These are phyloP conservation scores for Cryoendolithus antarcticus DNA, from an alignment of 2,329 filamentous ascomycete species.

Conservation along the genomic window DNA sequence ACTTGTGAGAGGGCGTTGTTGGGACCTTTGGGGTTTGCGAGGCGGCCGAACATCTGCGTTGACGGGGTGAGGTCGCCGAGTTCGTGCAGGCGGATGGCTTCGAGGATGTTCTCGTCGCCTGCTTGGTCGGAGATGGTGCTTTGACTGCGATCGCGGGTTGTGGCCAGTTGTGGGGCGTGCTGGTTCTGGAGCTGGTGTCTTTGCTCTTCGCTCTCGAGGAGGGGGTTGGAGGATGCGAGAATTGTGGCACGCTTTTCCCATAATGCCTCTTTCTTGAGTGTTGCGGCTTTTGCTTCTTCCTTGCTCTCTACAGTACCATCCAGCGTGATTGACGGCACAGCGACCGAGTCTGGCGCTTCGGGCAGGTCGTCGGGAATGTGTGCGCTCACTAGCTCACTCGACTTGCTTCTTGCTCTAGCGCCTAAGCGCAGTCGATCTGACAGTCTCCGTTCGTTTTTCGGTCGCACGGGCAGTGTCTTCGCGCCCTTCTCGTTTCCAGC, in stretches of 20 bases:
- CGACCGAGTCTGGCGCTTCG: slow-evolving; percentile 62
- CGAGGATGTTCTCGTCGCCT: slow-evolving; percentile 60
- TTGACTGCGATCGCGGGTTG: slow-evolving; percentile 14
- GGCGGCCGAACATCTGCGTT: slow-evolving; percentile 66
- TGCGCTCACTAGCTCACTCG: slow-evolving; percentile 46
- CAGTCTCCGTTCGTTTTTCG: slow-evolving; percentile 35
- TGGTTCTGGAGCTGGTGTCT: background rate
- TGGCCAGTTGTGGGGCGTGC: background rate
- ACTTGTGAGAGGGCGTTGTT: slow-evolving; percentile 95
- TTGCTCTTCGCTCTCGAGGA: slow-evolving; percentile 19
- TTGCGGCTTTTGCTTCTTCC: slow-evolving; percentile 26
- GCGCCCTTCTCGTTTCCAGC: slow-evolving; percentile 1
- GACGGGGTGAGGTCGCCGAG: slow-evolving; percentile 64
- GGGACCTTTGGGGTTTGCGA: slow-evolving; percentile 71
- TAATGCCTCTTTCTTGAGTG: slow-evolving; percentile 51
- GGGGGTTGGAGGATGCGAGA: slow-evolving; percentile 47
- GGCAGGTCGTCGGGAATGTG: slow-evolving; percentile 73
- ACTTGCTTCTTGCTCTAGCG: slow-evolving; percentile 32
- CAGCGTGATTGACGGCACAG: slow-evolving; percentile 13
- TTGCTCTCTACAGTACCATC: slow-evolving; percentile 3
- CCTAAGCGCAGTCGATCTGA: slow-evolving; percentile 57
- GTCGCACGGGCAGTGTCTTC: slow-evolving; percentile 13
- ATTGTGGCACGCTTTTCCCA: slow-evolving; percentile 95
- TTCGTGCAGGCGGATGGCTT: slow-evolving; percentile 88
- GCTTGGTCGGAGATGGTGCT: slow-evolving; percentile 24